These are phyloP conservation scores for Puccinia novopanici DNA, from an alignment of 1,284 basidiomycete genomes.

Conservation along the genomic window DNA sequence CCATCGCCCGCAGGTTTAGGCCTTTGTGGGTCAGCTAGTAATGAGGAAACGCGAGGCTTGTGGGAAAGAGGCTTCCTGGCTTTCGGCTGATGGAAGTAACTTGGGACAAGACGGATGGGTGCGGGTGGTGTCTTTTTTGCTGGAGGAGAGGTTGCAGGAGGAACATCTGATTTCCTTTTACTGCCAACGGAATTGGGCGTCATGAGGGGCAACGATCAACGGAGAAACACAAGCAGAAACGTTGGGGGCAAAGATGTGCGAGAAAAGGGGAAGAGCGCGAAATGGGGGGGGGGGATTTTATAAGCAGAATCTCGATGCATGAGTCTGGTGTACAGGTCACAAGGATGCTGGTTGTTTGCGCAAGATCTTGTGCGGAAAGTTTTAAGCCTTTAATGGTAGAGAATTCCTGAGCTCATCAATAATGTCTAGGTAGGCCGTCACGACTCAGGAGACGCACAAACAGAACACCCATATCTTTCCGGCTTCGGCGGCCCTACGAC, in stretches of 20 bases:
- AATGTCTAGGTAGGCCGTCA: not conserved
- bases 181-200: too few relatives aligned
- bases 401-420: slow-evolving; percentile 9
- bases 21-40: not conserved
- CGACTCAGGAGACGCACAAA: not conserved
- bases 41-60: not conserved
- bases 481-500: too few relatives aligned
- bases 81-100: not conserved
- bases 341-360: not conserved
- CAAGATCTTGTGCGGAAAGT: not conserved
- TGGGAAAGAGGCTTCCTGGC: not conserved
- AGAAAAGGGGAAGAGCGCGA: not conserved
- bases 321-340: not conserved
- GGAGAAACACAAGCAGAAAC: not conserved
- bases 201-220: too few relatives aligned
- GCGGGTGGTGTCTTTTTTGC: not conserved
- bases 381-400: not conserved
- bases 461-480: not conserved
- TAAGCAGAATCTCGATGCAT: not conserved
- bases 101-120: not conserved
- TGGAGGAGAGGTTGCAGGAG: too few relatives aligned
- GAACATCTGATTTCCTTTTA: too few relatives aligned
- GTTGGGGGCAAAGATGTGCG: not conserved
- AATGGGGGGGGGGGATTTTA: not conserved
- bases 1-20: not conserved